Percentiles rank a stretch among this genome's conserved stretches.
Evolutionary conservation across 1,139 yeast genomes (phyloP).

Genomic region (Protomyces macrosporus): DNA sequence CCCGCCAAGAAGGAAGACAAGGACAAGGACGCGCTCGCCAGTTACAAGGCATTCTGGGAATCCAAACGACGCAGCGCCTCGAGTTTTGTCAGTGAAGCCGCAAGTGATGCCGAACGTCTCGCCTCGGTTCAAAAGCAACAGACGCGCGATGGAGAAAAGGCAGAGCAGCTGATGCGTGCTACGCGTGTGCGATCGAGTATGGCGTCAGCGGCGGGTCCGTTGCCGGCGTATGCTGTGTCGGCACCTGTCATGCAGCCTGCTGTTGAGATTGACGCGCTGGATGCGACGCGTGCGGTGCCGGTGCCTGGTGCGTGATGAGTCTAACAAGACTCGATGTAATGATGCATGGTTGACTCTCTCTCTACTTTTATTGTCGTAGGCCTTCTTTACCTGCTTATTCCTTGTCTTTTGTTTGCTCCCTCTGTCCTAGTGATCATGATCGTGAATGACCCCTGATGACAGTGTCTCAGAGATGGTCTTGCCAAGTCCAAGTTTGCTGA

Average conservation of each 20-base stretch:
- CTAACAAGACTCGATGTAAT: too few species aligned
- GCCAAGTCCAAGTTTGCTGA: neutral
- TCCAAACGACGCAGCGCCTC: conserved; percentile 12
- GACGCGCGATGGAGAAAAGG: neutral
- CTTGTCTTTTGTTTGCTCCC: neutral
- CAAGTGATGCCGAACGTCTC: conserved; percentile 1
- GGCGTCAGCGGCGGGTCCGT: neutral
- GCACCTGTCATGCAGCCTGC: neutral
- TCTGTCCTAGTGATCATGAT: neutral
- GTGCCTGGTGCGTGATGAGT: neutral
- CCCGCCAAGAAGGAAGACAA: neutral
- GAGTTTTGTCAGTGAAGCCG: conserved; percentile 16
- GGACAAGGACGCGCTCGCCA: conserved; percentile 10
- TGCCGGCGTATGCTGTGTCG: neutral
- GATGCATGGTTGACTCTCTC: too few species aligned
- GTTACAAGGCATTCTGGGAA: conserved; percentile 24
- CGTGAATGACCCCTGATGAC: too few species aligned
- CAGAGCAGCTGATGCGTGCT: neutral
- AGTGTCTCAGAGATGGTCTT: too few species aligned
- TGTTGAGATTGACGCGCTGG: neutral
- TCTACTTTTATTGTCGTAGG: neutral
- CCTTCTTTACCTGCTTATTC: neutral
- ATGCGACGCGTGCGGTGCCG: neutral
- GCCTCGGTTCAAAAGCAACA: neutral
- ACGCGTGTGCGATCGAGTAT: neutral